Evolutionary conservation across 208 protist species (phyloP).

Genomic region (Wallacemonas sp.): DNA sequence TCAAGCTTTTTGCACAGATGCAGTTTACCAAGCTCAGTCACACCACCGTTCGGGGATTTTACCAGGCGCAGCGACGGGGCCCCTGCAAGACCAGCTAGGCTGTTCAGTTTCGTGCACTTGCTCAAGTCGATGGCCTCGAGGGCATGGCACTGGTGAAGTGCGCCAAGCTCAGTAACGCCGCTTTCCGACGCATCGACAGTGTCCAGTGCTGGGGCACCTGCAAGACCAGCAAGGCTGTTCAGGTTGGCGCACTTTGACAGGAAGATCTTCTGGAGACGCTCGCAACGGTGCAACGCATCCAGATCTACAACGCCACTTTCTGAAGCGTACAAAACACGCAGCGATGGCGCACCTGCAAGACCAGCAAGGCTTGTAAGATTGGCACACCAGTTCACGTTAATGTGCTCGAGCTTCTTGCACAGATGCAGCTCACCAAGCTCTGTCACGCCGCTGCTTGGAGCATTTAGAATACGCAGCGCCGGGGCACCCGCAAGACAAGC

Average conservation of each 20-base stretch:
- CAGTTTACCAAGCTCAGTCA: background rate
- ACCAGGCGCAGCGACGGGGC: background rate
- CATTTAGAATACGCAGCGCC: too few relatives aligned
- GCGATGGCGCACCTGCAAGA: background rate
- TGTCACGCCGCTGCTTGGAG: too few relatives aligned
- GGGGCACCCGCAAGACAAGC: too few relatives aligned
- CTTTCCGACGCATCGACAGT: background rate
- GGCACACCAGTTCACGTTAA: too few relatives aligned
- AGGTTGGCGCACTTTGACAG: too few relatives aligned
- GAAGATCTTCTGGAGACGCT: too few relatives aligned
- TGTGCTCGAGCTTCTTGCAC: too few relatives aligned
- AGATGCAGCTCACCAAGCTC: too few relatives aligned
- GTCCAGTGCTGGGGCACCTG: background rate
- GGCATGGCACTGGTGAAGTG: background rate
- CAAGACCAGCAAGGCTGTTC: background rate
- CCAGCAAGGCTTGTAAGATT: too few relatives aligned
- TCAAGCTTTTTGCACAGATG: background rate
- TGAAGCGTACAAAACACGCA: background rate
- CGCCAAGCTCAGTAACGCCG: background rate
- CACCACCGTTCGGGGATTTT: background rate
- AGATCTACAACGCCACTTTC: background rate
- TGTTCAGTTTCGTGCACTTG: too few relatives aligned
- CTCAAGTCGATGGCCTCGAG: too few relatives aligned
- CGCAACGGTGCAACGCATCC: background rate
- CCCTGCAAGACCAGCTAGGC: background rate